These are phyloP conservation scores for Arachis stenosperma DNA, from an alignment of 306 rosid genomes.

Conservation along the genomic window DNA sequence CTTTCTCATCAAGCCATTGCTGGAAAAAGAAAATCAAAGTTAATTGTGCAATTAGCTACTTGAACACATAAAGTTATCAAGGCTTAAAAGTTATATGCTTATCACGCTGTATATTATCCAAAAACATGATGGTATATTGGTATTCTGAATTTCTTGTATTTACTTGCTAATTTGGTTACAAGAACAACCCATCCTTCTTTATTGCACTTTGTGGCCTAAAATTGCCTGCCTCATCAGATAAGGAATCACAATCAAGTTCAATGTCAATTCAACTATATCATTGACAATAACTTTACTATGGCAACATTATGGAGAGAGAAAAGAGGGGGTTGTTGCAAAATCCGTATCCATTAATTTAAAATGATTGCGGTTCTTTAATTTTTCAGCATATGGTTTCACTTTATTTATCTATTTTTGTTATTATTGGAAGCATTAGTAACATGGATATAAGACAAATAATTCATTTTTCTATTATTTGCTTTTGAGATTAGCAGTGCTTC, in stretches of 20 bases:
- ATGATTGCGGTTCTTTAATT: background rate
- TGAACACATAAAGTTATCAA: background rate
- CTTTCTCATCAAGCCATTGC: slow-evolving; percentile 41
- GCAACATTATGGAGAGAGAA: background rate
- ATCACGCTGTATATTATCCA: background rate
- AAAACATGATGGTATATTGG: background rate
- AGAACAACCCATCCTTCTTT: background rate
- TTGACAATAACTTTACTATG: slow-evolving; percentile 21
- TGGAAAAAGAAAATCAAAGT: slow-evolving; percentile 22
- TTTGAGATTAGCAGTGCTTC: too few species aligned
- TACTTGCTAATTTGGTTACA: background rate
- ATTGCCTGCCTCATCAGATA: slow-evolving; percentile 19
- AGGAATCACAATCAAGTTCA: slow-evolving; percentile 22
- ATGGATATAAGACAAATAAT: slow-evolving; percentile 27
- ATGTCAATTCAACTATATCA: slow-evolving; percentile 35
- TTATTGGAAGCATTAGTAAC: background rate
- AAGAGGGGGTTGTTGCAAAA: background rate
- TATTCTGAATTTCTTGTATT: background rate
- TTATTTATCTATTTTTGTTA: background rate
- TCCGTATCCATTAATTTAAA: slow-evolving; percentile 8
- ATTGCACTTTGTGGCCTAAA: slow-evolving; percentile 26
- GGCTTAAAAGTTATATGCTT: too few species aligned
- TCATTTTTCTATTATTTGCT: background rate
- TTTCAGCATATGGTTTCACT: background rate
- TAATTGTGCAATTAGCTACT: background rate